Conservation (phyloP, 2,329 filamentous ascomycete species). For the Triangularia verruculosa region DNA sequence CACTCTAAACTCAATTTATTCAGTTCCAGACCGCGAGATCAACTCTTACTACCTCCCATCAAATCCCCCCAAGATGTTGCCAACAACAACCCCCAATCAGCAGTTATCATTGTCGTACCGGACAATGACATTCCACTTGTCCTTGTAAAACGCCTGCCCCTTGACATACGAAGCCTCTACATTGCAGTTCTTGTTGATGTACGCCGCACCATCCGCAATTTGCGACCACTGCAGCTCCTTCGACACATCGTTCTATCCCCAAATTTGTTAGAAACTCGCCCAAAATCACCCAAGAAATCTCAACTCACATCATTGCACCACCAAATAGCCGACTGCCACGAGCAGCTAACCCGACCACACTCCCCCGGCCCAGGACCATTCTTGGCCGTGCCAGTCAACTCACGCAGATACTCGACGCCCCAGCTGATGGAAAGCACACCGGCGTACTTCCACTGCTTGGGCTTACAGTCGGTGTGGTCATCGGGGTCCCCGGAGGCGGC, state of each 20-base stretch:
- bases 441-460: not conserved
- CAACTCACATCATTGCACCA: conserved; percentile 27
- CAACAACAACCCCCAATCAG: not conserved
- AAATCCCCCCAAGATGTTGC: not conserved
- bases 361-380: conserved; percentile 18
- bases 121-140: not conserved
- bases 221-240: not conserved
- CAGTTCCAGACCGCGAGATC: not conserved
- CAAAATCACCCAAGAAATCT: not conserved
- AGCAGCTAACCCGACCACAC: conserved; percentile 26
- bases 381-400: conserved; percentile 2
- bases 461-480: not conserved
- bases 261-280: not conserved
- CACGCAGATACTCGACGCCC: conserved; percentile 19
- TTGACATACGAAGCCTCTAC: not conserved
- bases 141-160: not conserved
- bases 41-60: not conserved
- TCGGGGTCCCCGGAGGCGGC: not conserved
- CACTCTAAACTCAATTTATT: not conserved
- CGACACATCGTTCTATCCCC: not conserved
- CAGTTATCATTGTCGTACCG: not conserved
- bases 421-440: not conserved
- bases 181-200: not conserved
- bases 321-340: conserved; percentile 19
- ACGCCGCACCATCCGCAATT: not conserved